Evolutionary conservation across 1,139 yeast species (phyloP).

Genomic region (Saccharomyces pastorianus): DNA sequence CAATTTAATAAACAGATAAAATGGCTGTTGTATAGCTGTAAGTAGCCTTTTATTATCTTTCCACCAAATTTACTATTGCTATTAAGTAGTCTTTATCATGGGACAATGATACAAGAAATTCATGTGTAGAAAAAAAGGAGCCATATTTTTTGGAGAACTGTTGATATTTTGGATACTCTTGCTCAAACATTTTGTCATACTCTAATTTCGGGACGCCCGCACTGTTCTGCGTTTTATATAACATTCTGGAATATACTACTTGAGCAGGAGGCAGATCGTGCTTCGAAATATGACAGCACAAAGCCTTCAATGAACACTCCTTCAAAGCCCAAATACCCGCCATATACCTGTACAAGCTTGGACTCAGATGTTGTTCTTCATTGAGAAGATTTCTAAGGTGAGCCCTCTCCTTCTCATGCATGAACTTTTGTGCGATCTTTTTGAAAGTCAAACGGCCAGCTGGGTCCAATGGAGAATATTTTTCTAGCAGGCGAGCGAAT

Average conservation of each 20-base stretch:
- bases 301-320: constrained; percentile 24
- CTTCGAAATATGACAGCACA: constrained; percentile 8
- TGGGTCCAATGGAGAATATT: constrained; percentile 10
- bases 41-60: not conserved
- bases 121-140: constrained; percentile 2
- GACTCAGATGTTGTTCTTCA: not conserved
- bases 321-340: constrained; percentile 32
- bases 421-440: constrained; percentile 20
- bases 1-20: not conserved
- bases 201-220: constrained; percentile 18
- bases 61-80: constrained; percentile 9
- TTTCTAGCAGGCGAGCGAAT: constrained; percentile 13
- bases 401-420: constrained; percentile 20
- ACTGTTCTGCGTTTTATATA: constrained; percentile 15
- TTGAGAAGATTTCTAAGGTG: constrained; percentile 3
- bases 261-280: constrained; percentile 24
- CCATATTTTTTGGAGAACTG: constrained; percentile 12
- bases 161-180: constrained; percentile 1
- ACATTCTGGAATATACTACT: constrained; percentile 21
- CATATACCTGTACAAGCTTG: constrained; percentile 10
- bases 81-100: constrained; percentile 28
- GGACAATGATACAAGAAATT: constrained; percentile 22
- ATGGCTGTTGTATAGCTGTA: not conserved
- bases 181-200: constrained; percentile 10
- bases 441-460: constrained; percentile 5